Evolutionary conservation across 2,329 filamentous ascomycete species (phyloP).

Genomic region (Xylariales sp.): DNA sequence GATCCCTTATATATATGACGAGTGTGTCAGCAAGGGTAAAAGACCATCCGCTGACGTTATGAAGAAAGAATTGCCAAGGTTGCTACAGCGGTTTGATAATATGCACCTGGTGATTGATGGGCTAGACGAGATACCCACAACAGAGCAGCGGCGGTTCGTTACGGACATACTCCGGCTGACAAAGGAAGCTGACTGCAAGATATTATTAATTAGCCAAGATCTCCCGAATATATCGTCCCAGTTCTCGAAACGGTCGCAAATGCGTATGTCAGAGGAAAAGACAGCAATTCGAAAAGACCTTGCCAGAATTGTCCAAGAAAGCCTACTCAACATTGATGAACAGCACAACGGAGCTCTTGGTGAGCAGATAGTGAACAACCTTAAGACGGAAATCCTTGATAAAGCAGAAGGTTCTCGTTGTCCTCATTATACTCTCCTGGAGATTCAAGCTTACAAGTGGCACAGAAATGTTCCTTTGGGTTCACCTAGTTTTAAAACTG

Average conservation of each 20-base stretch:
- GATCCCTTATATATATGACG: not conserved
- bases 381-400: not conserved
- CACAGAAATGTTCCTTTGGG: not conserved
- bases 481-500: not conserved
- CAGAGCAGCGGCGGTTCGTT: not conserved
- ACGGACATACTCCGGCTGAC: not conserved
- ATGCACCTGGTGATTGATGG: not conserved
- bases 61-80: not conserved
- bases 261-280: not conserved
- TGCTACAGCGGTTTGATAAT: not conserved
- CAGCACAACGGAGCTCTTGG: not conserved
- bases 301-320: not conserved
- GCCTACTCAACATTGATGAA: not conserved
- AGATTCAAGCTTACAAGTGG: not conserved
- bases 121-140: not conserved
- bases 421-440: not conserved
- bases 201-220: not conserved
- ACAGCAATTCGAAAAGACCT: slow-evolving; percentile 1
- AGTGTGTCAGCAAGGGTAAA: not conserved
- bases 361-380: not conserved
- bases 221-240: not conserved
- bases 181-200: not conserved
- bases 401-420: not conserved
- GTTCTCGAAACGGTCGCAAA: not conserved
- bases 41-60: not conserved